Evolutionary conservation across 768 basidiomycete genomes (phyloP), one percentile per base, ranked within the genome.

Genomic region (Pleurotus ostreatus): DNA sequence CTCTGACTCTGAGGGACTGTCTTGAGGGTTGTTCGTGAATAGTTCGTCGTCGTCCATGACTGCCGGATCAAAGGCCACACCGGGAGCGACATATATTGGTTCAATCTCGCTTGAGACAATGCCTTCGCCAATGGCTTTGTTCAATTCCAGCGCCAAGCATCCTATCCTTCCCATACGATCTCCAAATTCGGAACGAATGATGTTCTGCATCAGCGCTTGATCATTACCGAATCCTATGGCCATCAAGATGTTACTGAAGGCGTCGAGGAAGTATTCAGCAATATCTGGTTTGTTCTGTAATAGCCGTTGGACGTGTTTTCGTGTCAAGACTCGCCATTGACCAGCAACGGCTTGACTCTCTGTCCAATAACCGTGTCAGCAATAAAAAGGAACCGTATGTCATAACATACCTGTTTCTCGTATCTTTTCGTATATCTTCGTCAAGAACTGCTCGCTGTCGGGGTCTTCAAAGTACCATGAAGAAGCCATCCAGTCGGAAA

Each of bases 91-190:
- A 46, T 78, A 78, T 8, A 80, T 62, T 15, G 78, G 72, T 63
- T 83, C 80, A 57, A 86, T 62, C 60, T 85, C 84, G 52, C 78
- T 79, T 2, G 76, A 79, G 1, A 80, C 80, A 46, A 86, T 72
- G 49, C 79, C 80, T 65, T 84, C 81, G 0, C 83, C 83, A 47
- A 85, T 75, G 9, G 78, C 78, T 63, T 78, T 81, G 60, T 83
- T 83, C 56, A 86, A 66, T 6, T 71, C 71, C 56, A 79, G 69
- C 2, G 83, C 79, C 4, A 73, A 64, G 18, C 73, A 71, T 37
- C 78, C 73, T 37, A 85, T 69, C 11, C 70, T 63, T 13, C 63
- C 61, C 22, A 85, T 68, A 12, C 74, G 73, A 0, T 72, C 74
- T 1, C 69, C 67, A 60, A 84, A 85, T 23, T 71, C 73, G 4